Conservation (phyloP, 495 filamentous ascomycete species). For the Neurospora sp. region DNA sequence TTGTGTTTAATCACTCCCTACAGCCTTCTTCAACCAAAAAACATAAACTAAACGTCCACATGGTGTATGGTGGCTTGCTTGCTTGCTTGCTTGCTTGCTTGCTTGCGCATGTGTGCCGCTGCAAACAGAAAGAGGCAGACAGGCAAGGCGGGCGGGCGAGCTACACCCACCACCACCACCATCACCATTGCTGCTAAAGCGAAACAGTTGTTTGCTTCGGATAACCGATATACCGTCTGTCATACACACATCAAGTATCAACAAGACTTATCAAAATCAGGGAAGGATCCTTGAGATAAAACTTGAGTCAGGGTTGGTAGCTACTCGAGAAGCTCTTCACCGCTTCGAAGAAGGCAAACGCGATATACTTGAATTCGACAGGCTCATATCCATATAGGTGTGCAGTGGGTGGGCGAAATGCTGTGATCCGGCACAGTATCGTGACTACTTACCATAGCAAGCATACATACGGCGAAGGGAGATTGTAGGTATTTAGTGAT, state of each 20-base stretch:
- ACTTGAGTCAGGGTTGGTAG: too few species aligned
- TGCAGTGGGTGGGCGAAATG: not conserved
- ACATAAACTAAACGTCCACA: not conserved
- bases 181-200: not conserved
- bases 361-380: too few species aligned
- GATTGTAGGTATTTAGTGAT: too few species aligned
- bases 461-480: too few species aligned
- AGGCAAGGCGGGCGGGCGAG: not conserved
- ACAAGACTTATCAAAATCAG: not conserved
- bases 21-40: not conserved
- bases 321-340: not conserved
- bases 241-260: not conserved
- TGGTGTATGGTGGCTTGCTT: not conserved
- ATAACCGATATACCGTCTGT: not conserved
- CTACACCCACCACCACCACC: not conserved
- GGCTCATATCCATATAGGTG: too few species aligned
- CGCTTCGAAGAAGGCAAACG: not conserved
- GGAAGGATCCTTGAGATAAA: not conserved
- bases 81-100: not conserved
- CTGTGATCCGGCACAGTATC: not conserved
- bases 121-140: not conserved
- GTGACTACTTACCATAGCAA: not conserved
- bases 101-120: not conserved
- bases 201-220: not conserved
- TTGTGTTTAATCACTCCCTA: not conserved